Percentiles rank a stretch among this genome's conserved stretches.
Conservation (phyloP, 768 basidiomycete genomes). For the Lactarius trivialis region DNA sequence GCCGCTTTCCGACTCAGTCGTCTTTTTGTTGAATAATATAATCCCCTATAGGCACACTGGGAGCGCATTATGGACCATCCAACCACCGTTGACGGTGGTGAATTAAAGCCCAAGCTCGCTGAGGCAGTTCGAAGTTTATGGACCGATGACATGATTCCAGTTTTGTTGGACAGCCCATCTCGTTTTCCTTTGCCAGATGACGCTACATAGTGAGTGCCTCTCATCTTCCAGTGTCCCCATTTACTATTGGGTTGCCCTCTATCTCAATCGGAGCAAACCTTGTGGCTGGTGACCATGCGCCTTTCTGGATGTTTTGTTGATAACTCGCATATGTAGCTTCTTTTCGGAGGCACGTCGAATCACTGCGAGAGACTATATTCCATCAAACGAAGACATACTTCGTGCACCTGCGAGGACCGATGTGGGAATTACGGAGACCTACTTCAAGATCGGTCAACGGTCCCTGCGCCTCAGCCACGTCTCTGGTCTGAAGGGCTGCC, state of each 20-base stretch:
- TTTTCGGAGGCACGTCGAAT: conserved; percentile 79
- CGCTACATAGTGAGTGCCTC: conserved; percentile 11
- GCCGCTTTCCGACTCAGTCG: background rate
- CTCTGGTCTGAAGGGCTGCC: conserved; percentile 47
- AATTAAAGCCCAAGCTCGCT: conserved; percentile 25
- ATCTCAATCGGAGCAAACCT: background rate
- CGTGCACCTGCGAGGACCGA: conserved; percentile 78
- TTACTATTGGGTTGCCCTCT: no score
- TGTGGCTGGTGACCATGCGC: background rate
- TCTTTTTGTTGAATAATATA: background rate
- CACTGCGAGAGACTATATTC: conserved; percentile 67
- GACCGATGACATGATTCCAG: conserved; percentile 35
- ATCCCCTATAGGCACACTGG: background rate
- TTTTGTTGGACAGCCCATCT: background rate
- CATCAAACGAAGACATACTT: conserved; percentile 78
- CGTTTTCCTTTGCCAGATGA: background rate
- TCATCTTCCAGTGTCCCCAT: background rate
- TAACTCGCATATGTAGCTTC: conserved; percentile 25
- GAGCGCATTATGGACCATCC: background rate
- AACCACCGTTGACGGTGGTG: conserved; percentile 10
- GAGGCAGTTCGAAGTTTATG: conserved; percentile 5
- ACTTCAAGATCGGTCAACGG: conserved; percentile 39
- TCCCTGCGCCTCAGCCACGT: conserved; percentile 72
- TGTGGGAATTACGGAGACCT: conserved; percentile 75
- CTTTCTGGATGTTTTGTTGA: background rate